These are phyloP conservation scores for Cladosporium sp. DNA, from an alignment of 2,329 filamentous ascomycete species.

Conservation along the genomic window DNA sequence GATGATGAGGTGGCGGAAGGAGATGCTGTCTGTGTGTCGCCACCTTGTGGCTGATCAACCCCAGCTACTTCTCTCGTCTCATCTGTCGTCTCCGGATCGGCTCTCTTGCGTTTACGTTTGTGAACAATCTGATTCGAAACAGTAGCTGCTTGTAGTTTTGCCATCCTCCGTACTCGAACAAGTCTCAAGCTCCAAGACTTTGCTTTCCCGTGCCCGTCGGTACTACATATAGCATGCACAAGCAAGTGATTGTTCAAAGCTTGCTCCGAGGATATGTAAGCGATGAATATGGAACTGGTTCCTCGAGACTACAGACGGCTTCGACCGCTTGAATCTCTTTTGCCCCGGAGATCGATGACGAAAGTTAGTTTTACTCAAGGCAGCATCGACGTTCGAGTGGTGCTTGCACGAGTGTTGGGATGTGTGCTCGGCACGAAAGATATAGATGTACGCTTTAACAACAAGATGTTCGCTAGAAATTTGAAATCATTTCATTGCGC, in stretches of 20 bases:
- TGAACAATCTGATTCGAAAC: slow-evolving; percentile 43
- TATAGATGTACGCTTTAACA: too few relatives aligned
- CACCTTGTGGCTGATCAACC: neutral
- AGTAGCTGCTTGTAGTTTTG: slow-evolving; percentile 46
- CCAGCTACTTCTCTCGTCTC: neutral
- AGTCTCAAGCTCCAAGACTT: neutral
- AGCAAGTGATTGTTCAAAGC: too few relatives aligned
- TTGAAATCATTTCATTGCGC: too few relatives aligned
- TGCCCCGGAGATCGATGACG: neutral
- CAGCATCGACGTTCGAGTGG: too few relatives aligned
- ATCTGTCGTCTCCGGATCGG: slow-evolving; percentile 14
- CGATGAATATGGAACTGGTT: neutral
- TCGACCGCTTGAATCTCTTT: too few relatives aligned
- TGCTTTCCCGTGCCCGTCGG: neutral
- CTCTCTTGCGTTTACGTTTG: slow-evolving; percentile 42
- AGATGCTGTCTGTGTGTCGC: slow-evolving; percentile 16
- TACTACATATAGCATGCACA: too few relatives aligned
- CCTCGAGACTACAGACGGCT: neutral
- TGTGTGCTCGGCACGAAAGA: too few relatives aligned
- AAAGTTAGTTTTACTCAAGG: neutral
- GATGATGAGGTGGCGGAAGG: slow-evolving; percentile 30
- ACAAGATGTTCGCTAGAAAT: too few relatives aligned
- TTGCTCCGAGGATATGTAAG: too few relatives aligned
- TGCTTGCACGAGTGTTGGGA: too few relatives aligned
- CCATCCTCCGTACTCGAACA: slow-evolving; percentile 30